phyloP scores from a whole-genome alignment of 1,284 basidiomycete genomes.

The Somion occarium region DNA sequence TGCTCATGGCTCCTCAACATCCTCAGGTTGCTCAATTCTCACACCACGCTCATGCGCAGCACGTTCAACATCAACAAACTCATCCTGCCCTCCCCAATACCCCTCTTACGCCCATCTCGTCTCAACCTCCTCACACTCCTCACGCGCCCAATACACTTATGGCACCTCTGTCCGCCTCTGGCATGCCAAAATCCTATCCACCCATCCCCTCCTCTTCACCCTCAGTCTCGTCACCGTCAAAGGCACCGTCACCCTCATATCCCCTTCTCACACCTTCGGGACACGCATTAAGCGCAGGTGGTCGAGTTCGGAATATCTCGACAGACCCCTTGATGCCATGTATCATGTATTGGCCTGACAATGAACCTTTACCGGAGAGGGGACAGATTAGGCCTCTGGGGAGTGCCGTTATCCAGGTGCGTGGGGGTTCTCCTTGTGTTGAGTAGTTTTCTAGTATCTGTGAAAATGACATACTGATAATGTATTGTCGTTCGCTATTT shows the following conservation, averaged over 20 bases:
- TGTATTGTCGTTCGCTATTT: conserved; percentile 12
- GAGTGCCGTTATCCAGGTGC: conserved; percentile 48
- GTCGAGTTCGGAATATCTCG: conserved; percentile 73
- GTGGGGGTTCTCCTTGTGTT: conserved; percentile 21
- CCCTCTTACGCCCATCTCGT: conserved; percentile 7
- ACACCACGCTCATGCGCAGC: neutral
- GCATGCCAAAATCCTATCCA: neutral
- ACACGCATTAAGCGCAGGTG: conserved; percentile 64
- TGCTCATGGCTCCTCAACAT: conserved; percentile 18
- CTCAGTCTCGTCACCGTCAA: conserved; percentile 14
- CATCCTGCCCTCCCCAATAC: neutral
- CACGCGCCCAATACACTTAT: no score
- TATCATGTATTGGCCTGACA: conserved; percentile 84
- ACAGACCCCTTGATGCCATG: conserved; percentile 64
- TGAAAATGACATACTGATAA: conserved; percentile 7
- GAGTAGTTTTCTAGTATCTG: neutral
- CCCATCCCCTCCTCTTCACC: conserved; percentile 4
- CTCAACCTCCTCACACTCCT: conserved; percentile 2
- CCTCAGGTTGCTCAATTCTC: conserved; percentile 3
- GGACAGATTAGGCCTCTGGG: conserved; percentile 66
- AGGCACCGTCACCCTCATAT: conserved; percentile 38
- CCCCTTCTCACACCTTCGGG: conserved; percentile 77
- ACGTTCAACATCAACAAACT: no score
- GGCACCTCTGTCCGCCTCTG: conserved; percentile 12
- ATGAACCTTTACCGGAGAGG: conserved; percentile 72